These are phyloP conservation scores for Rubroboletus pulcherrimus DNA, from an alignment of 768 basidiomycete genomes.

Conservation along the genomic window DNA sequence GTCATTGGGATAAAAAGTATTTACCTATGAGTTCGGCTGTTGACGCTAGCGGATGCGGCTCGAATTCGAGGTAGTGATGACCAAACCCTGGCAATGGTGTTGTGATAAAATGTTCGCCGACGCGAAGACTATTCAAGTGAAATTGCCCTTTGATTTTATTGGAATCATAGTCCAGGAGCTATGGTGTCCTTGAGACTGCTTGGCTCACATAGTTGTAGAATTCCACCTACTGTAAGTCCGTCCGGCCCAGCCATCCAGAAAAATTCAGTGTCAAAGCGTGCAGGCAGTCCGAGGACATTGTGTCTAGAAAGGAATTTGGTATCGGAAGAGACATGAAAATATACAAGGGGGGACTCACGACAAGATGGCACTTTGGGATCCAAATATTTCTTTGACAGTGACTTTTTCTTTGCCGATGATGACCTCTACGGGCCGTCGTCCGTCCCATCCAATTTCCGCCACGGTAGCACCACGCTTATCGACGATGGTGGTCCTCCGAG, in stretches of 20 bases:
- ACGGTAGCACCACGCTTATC: slow-evolving; percentile 40
- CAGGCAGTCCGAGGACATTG: slow-evolving; percentile 57
- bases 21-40: slow-evolving; percentile 53
- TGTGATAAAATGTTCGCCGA: slow-evolving; percentile 42
- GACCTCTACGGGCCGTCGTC: slow-evolving; percentile 48
- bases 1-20: background rate
- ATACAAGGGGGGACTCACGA: slow-evolving; percentile 37
- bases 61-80: slow-evolving; percentile 56
- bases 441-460: slow-evolving; percentile 51
- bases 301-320: slow-evolving; percentile 34
- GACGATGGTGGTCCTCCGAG: slow-evolving; percentile 42
- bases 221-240: slow-evolving; percentile 45
- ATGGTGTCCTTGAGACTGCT: slow-evolving; percentile 1
- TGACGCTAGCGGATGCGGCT: slow-evolving; percentile 43
- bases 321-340: background rate
- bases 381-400: slow-evolving; percentile 53
- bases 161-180: slow-evolving; percentile 54
- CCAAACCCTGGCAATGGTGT: slow-evolving; percentile 53
- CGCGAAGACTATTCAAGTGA: slow-evolving; percentile 46
- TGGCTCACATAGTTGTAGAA: background rate
- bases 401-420: slow-evolving; percentile 49
- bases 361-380: slow-evolving; percentile 49
- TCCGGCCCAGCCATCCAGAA: slow-evolving; percentile 57
- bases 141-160: slow-evolving; percentile 48
- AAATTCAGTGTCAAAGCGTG: slow-evolving; percentile 59